Evolutionary conservation across 1,139 yeast genomes (phyloP), one percentile per base, ranked within the genome.

Genomic region (Blastobotrys persicus): DNA sequence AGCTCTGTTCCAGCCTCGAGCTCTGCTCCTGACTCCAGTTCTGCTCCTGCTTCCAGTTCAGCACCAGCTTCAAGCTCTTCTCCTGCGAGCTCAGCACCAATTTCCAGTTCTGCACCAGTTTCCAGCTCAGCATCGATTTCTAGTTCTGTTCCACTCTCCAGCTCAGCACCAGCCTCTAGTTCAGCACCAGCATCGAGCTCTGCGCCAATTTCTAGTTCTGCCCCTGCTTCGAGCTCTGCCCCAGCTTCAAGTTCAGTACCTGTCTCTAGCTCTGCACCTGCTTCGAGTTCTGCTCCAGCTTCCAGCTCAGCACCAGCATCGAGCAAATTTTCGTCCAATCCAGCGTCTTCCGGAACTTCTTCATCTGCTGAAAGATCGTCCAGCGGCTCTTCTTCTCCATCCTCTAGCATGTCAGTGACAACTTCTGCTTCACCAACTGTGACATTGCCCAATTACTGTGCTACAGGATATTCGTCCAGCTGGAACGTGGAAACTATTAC

Each of bases 371-470:
- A 34, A 9, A 23, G 28, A n/a, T n/a, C 19, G 5, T n/a, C 16
- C 6, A 34, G 18, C 5, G 19, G 12, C 16, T 7, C 38, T 34
- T 11, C 38, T 13, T 13, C 17, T 14, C 38, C 38, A 14, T 34
- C 38, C 13, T n/a, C 28, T 18, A 19, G 17, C 11, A 37, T 28
- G 12, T 37, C 41, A 4, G 14, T 3, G n/a, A 4, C 41, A 4
- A 14, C 18, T 34, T 34, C 39, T 16, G 34, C 11, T 17, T 7
- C 18, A 3, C 41, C 41, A 9, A 16, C 41, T 4, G 28, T 37
- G n/a, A 18, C 41, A 3, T 18, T 37, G 5, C 41, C 41, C 4
- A 23, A 37, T 14, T 37, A 18, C 28, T 37, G 41, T 37, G 41
- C 41, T 4, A 37, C 28, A 3, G 41, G 41, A 5, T 37, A 37